phyloP scores from a whole-genome alignment of 1,139 yeast species.

The Yamadazyma mexicana region DNA sequence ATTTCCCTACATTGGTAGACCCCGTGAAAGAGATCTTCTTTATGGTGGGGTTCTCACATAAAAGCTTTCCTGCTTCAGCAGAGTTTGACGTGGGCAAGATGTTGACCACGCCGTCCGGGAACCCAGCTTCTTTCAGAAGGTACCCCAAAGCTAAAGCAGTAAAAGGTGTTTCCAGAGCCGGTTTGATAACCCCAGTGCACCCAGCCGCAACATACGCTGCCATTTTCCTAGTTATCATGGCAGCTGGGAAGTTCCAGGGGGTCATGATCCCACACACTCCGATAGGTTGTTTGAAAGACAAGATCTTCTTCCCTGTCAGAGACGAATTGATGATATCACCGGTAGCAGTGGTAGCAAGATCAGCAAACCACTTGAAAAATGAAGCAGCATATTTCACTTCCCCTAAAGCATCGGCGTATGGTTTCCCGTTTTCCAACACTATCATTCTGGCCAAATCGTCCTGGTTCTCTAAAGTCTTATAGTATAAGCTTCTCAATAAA shows the following conservation, averaged over 20 bases:
- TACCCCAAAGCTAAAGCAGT: conserved; percentile 80
- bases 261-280: conserved; percentile 91
- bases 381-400: conserved; percentile 78
- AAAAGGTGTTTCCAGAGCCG: conserved; percentile 87
- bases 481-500: conserved; percentile 39
- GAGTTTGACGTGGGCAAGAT: conserved; percentile 59
- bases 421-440: conserved; percentile 84
- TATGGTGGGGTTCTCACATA: conserved; percentile 68
- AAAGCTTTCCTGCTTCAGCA: conserved; percentile 63
- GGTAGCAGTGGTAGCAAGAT: conserved; percentile 76
- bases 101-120: conserved; percentile 84
- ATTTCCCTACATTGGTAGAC: conserved; percentile 79
- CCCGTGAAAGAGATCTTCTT: conserved; percentile 89
- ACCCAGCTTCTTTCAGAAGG: conserved; percentile 74
- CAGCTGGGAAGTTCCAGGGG: conserved; percentile 96
- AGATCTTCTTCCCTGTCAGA: conserved; percentile 55
- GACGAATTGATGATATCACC: conserved; percentile 74
- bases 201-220: conserved; percentile 95
- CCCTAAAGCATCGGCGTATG: conserved; percentile 71
- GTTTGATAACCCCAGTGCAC: conserved; percentile 86
- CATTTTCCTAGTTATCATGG: conserved; percentile 89
- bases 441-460: conserved; percentile 75
- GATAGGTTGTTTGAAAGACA: conserved; percentile 73
- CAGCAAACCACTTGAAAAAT: conserved; percentile 85
- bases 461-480: conserved; percentile 60